phyloP scores from a whole-genome alignment of 2,329 filamentous ascomycete genomes.

The Cercospora nicotianae region DNA sequence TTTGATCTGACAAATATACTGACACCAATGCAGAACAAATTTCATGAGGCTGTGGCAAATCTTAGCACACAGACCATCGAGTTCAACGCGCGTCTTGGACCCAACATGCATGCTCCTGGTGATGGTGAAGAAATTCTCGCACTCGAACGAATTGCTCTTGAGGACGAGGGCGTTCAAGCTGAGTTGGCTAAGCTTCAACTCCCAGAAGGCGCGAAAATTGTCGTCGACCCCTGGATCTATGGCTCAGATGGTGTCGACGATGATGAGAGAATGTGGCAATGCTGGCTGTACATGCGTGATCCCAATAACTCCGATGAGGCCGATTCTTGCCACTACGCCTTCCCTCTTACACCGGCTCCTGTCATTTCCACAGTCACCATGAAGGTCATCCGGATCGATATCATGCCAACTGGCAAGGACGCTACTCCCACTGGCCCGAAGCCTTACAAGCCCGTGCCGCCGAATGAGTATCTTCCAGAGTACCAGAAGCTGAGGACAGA shows the following conservation, averaged over 20 bases:
- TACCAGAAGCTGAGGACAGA: constrained; percentile 44
- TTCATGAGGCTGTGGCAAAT: constrained; percentile 62
- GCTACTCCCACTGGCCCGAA: constrained; percentile 56
- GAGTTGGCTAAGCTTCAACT: constrained; percentile 61
- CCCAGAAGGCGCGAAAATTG: constrained; percentile 57
- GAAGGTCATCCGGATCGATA: constrained; percentile 68
- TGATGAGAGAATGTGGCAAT: constrained; percentile 48
- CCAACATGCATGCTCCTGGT: constrained; percentile 57
- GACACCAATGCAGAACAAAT: constrained; percentile 52
- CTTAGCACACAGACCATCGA: constrained; percentile 54
- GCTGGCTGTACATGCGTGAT: constrained; percentile 66
- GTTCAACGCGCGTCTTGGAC: constrained; percentile 59
- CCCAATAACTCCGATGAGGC: constrained; percentile 58
- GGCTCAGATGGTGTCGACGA: constrained; percentile 54
- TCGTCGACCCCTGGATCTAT: constrained; percentile 70
- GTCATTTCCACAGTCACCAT: constrained; percentile 62
- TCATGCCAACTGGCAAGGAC: constrained; percentile 66
- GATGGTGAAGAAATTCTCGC: constrained; percentile 62
- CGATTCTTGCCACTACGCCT: constrained; percentile 68
- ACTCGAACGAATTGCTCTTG: constrained; percentile 58
- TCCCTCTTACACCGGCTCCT: constrained; percentile 66
- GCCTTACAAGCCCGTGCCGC: constrained; percentile 59
- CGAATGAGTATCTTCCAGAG: constrained; percentile 68
- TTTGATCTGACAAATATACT: neutral
- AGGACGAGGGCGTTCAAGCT: constrained; percentile 57